These are phyloP conservation scores for Thozetella sp. DNA, from an alignment of 495 filamentous ascomycete genomes.

Conservation along the genomic window DNA sequence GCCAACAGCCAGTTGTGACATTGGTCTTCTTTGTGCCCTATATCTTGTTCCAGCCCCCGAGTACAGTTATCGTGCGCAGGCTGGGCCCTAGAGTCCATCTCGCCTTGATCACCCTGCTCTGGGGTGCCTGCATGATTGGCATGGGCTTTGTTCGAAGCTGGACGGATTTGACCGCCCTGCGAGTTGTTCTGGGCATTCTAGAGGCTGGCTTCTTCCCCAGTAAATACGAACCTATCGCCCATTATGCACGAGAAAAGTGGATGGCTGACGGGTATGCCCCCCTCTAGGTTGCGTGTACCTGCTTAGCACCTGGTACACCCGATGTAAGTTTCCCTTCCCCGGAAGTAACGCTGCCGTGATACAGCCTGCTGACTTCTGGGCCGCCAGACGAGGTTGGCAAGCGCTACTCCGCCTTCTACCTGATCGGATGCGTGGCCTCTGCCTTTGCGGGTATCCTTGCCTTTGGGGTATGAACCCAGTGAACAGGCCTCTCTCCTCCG, in stretches of 20 bases:
- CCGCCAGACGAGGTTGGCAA: slow-evolving; percentile 60
- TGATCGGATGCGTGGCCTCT: slow-evolving; percentile 63
- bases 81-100: slow-evolving; percentile 62
- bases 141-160: slow-evolving; percentile 61
- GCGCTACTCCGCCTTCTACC: slow-evolving; percentile 65
- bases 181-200: slow-evolving; percentile 62
- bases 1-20: slow-evolving; percentile 51
- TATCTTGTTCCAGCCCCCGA: slow-evolving; percentile 62
- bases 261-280: too few species aligned
- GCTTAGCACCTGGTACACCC: slow-evolving; percentile 64
- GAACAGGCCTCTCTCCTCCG: too few species aligned
- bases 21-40: slow-evolving; percentile 72
- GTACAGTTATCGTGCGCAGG: slow-evolving; percentile 57
- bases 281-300: slow-evolving; percentile 57
- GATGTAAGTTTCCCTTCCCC: slow-evolving; percentile 33
- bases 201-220: slow-evolving; percentile 70
- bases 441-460: slow-evolving; percentile 66
- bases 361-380: neutral
- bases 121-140: slow-evolving; percentile 56
- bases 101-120: slow-evolving; percentile 51
- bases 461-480: slow-evolving; percentile 49
- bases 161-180: slow-evolving; percentile 49
- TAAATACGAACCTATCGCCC: slow-evolving; percentile 2
- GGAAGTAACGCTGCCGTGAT: neutral
- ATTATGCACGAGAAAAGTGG: neutral